Percentiles rank a stretch among this genome's conserved stretches.
Conservation (phyloP, 1,284 basidiomycete genomes). For the Wallemia mellicola region DNA sequence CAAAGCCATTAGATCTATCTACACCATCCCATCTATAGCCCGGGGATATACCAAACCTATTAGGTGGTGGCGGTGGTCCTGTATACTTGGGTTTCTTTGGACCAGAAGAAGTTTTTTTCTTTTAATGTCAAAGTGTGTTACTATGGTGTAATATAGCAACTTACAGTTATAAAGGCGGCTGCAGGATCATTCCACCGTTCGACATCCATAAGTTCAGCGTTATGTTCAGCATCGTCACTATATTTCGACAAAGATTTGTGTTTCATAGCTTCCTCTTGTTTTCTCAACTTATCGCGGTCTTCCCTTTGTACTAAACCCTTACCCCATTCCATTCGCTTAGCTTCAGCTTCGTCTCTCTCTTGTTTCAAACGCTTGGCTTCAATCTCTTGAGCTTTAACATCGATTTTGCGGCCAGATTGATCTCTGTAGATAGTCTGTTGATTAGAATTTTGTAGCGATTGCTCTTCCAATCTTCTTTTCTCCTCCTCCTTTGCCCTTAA, state of each 20-base stretch:
- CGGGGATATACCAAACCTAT: constrained; percentile 13
- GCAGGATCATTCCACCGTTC: not conserved
- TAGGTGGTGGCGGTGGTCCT: constrained; percentile 13
- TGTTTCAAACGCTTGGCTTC: not conserved
- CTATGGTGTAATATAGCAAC: too few relatives aligned
- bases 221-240: too few relatives aligned
- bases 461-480: not conserved
- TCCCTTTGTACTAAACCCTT: not conserved
- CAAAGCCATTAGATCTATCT: constrained; percentile 13
- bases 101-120: too few relatives aligned
- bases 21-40: constrained; percentile 15
- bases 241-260: too few relatives aligned
- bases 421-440: not conserved
- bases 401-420: not conserved
- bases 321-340: not conserved
- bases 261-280: too few relatives aligned
- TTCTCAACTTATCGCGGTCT: too few relatives aligned
- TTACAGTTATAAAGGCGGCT: not conserved
- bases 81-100: constrained; percentile 10
- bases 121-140: too few relatives aligned
- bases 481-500: not conserved
- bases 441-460: not conserved
- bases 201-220: not conserved
- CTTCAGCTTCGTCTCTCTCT: not conserved
- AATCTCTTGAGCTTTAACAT: not conserved